Evolutionary conservation across 129 eudicot genomes (phyloP), one percentile per base, ranked within the genome.

Genomic region (Chrysanthemum lavandulifolium): DNA sequence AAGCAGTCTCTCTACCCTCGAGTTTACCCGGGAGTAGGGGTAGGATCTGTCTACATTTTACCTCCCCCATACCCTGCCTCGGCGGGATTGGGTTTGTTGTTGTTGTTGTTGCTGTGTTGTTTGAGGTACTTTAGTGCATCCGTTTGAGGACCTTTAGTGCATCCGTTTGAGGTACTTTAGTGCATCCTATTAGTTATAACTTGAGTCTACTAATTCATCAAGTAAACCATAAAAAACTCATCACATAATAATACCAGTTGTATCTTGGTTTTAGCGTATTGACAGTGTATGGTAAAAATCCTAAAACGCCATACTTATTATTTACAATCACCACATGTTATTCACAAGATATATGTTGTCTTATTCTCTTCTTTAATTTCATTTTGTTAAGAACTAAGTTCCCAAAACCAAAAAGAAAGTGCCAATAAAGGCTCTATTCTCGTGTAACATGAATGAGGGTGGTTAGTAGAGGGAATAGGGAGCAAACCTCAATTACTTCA

Each of bases 401-500:
- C 67, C 61, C 58, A 60, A 76, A 60, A 6, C 36, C 2, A 7
- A 33, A 47, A 50, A 66, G 18, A 25, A 31, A 31, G 33, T 13
- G 51, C 3, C 66, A 68, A 68, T 43, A 2, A 29, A 29, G 31
- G 4, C 4, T 29, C 31, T 29, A 43, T 23, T 43, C 1, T 19
- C 13, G 9, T 25, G 65, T 18, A 48, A 67, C 29, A 53, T 49
- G 36, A 29, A 61, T 48, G 61, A 49, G 27, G 48, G 2, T 12
- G 45, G 45, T 40, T 40, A 36, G 67, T 4, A 10, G 52, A 29
- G 31, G 31, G 31, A 29, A 29, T 3, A 3, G 31, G 43, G 43
- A 57, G 3, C 27, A 23, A 70, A 94, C 99, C 97, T 90, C 86
- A 65, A 94, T 90, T 48, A 94, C 96, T 90, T 94, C 99, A 70